phyloP scores from a whole-genome alignment of 176 grass and related monocot species.

The Juncus effusus region DNA sequence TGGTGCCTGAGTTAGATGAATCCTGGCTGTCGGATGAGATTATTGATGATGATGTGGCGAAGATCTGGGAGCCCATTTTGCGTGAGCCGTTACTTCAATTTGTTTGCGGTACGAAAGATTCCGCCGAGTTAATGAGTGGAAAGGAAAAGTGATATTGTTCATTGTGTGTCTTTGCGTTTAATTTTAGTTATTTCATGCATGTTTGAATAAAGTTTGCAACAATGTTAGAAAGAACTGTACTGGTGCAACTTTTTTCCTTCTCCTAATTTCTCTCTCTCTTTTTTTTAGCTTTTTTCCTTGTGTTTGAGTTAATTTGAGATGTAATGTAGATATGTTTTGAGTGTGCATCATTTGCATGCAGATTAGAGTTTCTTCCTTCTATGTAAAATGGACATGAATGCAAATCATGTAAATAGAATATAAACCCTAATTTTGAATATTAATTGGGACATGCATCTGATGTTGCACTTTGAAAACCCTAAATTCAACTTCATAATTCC shows the following conservation, averaged over 20 bases:
- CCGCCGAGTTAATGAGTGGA: not conserved
- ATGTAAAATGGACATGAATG: too few relatives aligned
- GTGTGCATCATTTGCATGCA: too few relatives aligned
- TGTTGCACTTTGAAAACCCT: too few relatives aligned
- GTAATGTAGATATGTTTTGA: too few relatives aligned
- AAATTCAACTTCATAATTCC: too few relatives aligned
- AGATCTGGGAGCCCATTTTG: conserved; percentile 10
- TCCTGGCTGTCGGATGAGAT: not conserved
- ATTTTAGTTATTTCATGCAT: not conserved
- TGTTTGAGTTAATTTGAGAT: not conserved
- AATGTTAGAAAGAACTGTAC: too few relatives aligned
- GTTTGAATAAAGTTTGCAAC: not conserved
- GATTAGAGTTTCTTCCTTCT: too few relatives aligned
- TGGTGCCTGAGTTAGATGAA: conserved; percentile 12
- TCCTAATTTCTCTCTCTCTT: not conserved
- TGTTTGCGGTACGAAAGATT: conserved; percentile 4
- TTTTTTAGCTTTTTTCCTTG: conserved; percentile 10
- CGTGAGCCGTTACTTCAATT: conserved; percentile 11
- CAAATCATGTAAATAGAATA: too few relatives aligned
- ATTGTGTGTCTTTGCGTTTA: not conserved
- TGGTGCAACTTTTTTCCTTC: too few relatives aligned
- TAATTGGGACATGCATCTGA: too few relatives aligned
- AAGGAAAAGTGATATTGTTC: not conserved
- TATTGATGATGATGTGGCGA: conserved; percentile 13
- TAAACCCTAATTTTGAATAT: too few relatives aligned